Evolutionary conservation across 371 early-diverging fungal species (phyloP).

Genomic region (Parasitella parasitica): DNA sequence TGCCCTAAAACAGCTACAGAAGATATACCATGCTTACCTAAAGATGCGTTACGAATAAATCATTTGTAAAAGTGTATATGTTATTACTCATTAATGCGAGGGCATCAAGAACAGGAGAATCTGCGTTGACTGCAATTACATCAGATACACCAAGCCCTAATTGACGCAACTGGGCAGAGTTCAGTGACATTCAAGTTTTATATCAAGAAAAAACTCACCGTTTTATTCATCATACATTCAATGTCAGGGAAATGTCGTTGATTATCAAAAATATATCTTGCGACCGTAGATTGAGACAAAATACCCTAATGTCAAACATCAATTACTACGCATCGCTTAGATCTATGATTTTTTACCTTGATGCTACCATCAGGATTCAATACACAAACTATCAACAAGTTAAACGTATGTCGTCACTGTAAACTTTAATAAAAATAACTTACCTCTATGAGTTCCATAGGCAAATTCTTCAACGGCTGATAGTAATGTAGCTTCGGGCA

Average conservation of each 20-base stretch:
- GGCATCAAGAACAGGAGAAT: conserved; percentile 57
- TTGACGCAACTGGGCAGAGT: conserved; percentile 54
- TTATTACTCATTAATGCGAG: conserved; percentile 58
- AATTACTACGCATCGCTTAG: background rate
- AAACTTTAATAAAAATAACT: background rate
- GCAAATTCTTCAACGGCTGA: conserved; percentile 77
- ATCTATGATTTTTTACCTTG: conserved; percentile 28
- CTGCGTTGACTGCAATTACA: conserved; percentile 56
- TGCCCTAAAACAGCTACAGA: conserved; percentile 63
- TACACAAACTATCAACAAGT: conserved; percentile 51
- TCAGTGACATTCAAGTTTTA: too few relatives aligned
- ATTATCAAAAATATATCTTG: conserved; percentile 61
- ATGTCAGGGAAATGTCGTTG: conserved; percentile 42
- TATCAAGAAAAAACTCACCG: conserved; percentile 36
- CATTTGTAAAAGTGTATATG: background rate
- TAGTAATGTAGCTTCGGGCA: conserved; percentile 72
- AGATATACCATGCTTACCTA: conserved; percentile 58
- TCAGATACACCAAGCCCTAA: conserved; percentile 52
- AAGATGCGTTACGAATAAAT: background rate
- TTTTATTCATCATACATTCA: conserved; percentile 38
- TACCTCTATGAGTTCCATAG: conserved; percentile 76
- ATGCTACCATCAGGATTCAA: conserved; percentile 48
- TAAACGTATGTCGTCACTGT: background rate
- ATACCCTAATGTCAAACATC: conserved; percentile 52
- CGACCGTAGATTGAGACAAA: conserved; percentile 76